Base-by-base conservation (phyloP, 805 yeast species). In the Candida hungchunana region DNA sequence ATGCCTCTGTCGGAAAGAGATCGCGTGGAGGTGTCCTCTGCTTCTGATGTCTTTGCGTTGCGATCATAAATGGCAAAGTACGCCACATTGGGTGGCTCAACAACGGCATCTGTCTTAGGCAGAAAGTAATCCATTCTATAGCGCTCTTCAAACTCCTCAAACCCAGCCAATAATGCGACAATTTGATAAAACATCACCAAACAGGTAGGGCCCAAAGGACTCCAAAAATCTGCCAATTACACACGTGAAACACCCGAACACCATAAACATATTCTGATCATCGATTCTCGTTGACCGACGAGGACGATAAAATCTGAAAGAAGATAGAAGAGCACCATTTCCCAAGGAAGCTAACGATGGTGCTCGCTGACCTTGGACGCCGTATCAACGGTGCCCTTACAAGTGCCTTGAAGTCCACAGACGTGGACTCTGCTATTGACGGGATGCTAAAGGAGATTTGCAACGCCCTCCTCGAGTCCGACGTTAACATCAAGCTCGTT, bases 401-500 rank as follows among this genome's bases (percentile, higher is more conserved):
- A 29, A 75, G 73, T 40, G 77, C 82, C 29, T 66, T 84, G 24
- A 66, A 68, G 47, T 64, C 85, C 7, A 63, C 59, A 33, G 73
- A 68, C 13, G 81, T 75, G 42, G 85, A 79, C 38, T 59, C 67
- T 19, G 81, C 80, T 11, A 71, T 83, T 34, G 86, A 81, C 51
- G 58, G 58, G 21, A 75, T 89, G 81, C 65, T 93, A 50, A 90
- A 90, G 58, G 95, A 84, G 51, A 80, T 90, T 34, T 85, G 94
- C 40, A 80, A 84, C 40, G 98, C 98, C 0, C 71, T 90, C 39
- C 67, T 93, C 39, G 96, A 89, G 60, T 73, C 93, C n/a, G 98
- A 90, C 61, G 97, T 90, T 17, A 93, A 93, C 55, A 79, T 93
- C 56, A 77, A 75, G 48, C 69, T 90, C 31, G 98, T 90, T 19